phyloP scores from a whole-genome alignment of 306 rosid species.

The Hippophae gyantsensis region DNA sequence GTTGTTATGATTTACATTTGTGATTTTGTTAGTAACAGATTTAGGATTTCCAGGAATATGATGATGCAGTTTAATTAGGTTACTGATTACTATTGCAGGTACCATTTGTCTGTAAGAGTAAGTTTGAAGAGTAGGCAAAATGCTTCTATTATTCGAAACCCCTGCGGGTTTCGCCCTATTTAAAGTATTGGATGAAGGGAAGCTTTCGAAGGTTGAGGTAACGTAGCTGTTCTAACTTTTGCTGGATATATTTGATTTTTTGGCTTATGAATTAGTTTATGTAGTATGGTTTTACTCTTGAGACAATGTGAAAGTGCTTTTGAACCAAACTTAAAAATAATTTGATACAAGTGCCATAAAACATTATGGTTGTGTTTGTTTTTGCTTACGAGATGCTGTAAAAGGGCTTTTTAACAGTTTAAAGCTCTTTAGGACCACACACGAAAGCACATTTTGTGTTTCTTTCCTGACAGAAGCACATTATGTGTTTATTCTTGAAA shows the following conservation, averaged over 20 bases:
- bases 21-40: too few species aligned
- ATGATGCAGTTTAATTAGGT: neutral
- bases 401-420: too few species aligned
- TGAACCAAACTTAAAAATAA: too few species aligned
- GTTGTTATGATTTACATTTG: too few species aligned
- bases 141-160: conserved; percentile 70
- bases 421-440: too few species aligned
- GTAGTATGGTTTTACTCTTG: neutral
- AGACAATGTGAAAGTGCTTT: too few species aligned
- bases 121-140: conserved; percentile 20
- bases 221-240: neutral
- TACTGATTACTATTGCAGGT: neutral
- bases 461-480: too few species aligned
- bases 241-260: neutral
- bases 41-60: neutral
- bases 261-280: neutral
- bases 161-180: conserved; percentile 79
- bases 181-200: conserved; percentile 73
- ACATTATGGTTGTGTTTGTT: too few species aligned
- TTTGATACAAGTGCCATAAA: too few species aligned
- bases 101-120: conserved; percentile 31
- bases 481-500: too few species aligned
- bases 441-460: too few species aligned
- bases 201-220: conserved; percentile 73
- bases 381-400: too few species aligned